These are phyloP conservation scores for Nyctanthes arbortristis DNA, from an alignment of 257 asterid species.

Conservation along the genomic window DNA sequence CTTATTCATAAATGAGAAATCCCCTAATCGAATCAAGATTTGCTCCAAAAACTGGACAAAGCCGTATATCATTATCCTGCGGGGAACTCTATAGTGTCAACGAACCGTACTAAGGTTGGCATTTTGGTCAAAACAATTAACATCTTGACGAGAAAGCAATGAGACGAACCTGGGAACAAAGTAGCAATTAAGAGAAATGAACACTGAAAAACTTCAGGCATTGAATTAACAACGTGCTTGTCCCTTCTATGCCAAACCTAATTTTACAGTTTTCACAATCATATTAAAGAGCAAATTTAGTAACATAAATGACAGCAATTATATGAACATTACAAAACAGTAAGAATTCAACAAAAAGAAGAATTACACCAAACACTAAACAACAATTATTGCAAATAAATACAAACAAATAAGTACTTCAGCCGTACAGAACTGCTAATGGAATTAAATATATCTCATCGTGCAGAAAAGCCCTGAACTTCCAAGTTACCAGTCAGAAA, in stretches of 20 bases:
- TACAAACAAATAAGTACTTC: background rate
- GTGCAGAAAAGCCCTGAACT: background rate
- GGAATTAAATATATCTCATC: background rate
- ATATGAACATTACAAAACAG: constrained; percentile 21
- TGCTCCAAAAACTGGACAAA: constrained; percentile 55
- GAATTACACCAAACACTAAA: constrained; percentile 20
- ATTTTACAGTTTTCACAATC: constrained; percentile 53
- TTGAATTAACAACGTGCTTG: constrained; percentile 60
- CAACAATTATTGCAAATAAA: background rate
- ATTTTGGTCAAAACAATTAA: constrained; percentile 47
- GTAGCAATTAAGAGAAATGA: constrained; percentile 59
- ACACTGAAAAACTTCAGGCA: constrained; percentile 62
- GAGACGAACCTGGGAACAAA: constrained; percentile 65
- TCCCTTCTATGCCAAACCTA: constrained; percentile 64
- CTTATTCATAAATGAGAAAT: constrained; percentile 40
- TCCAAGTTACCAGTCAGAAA: background rate
- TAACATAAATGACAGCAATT: constrained; percentile 27
- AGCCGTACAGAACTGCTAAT: background rate
- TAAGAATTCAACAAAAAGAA: constrained; percentile 23
- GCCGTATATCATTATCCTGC: constrained; percentile 57
- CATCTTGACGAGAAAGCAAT: constrained; percentile 43
- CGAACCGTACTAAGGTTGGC: constrained; percentile 36
- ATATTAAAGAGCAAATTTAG: constrained; percentile 43
- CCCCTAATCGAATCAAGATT: constrained; percentile 45
- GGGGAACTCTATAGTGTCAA: constrained; percentile 65